Conservation (phyloP, 1,139 yeast species). For the Sugiyamaella novakii region DNA sequence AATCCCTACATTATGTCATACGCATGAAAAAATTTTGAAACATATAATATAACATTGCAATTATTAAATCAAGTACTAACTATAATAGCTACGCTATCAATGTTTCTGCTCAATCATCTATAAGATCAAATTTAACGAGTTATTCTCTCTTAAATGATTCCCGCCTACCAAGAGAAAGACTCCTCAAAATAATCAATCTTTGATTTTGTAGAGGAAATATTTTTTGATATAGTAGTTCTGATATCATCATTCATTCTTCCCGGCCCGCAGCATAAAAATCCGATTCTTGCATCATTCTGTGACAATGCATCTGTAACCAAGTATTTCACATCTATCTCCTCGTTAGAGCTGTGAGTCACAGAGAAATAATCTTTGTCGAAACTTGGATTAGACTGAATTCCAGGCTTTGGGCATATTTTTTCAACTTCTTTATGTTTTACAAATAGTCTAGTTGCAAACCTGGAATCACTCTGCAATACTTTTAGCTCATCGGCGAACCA, state of each 20-base stretch:
- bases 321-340: neutral
- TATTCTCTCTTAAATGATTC: too few species aligned
- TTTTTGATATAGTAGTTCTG: slow-evolving; percentile 47
- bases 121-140: too few species aligned
- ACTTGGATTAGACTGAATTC: neutral
- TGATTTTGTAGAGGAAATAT: slow-evolving; percentile 21
- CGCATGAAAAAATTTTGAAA: too few species aligned
- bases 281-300: slow-evolving; percentile 21
- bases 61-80: too few species aligned
- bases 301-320: slow-evolving; percentile 19
- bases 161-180: slow-evolving; percentile 44
- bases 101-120: too few species aligned
- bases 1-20: too few species aligned
- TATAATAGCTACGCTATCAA: too few species aligned
- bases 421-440: slow-evolving; percentile 9
- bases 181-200: slow-evolving; percentile 45
- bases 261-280: slow-evolving; percentile 33
- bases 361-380: slow-evolving; percentile 2
- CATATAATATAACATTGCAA: too few species aligned
- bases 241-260: slow-evolving; percentile 35
- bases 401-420: neutral
- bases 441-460: slow-evolving; percentile 19
- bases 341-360: neutral
- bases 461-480: slow-evolving; percentile 13
- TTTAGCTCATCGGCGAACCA: slow-evolving; percentile 29